Evolutionary conservation across 2,329 filamentous ascomycete species (phyloP).

Genomic region (Aspergillus melleus): DNA sequence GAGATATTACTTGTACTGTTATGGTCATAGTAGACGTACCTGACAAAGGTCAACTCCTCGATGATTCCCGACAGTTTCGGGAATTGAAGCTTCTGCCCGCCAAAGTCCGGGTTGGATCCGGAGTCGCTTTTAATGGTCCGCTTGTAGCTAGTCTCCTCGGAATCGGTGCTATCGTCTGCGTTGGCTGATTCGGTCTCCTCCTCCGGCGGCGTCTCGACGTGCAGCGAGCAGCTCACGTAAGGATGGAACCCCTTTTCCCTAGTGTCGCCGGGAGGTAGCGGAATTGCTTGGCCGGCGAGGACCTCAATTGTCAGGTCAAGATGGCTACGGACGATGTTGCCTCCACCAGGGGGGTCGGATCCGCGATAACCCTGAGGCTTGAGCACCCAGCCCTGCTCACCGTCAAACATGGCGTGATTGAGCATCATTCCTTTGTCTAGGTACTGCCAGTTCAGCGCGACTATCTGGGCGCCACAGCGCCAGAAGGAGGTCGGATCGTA

Average conservation of each 20-base stretch:
- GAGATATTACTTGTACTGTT: not conserved
- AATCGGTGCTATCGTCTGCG: slow-evolving; percentile 49
- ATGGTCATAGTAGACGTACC: slow-evolving; percentile 53
- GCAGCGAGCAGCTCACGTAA: slow-evolving; percentile 75
- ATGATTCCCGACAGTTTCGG: slow-evolving; percentile 57
- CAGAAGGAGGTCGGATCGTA: slow-evolving; percentile 82
- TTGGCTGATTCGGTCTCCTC: slow-evolving; percentile 47
- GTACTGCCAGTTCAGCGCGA: slow-evolving; percentile 91
- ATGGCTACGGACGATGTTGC: slow-evolving; percentile 50
- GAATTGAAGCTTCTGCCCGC: slow-evolving; percentile 61
- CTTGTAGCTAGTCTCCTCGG: slow-evolving; percentile 53
- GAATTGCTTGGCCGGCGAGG: slow-evolving; percentile 74
- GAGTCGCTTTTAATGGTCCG: slow-evolving; percentile 56
- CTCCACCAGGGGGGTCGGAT: slow-evolving; percentile 22
- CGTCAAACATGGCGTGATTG: slow-evolving; percentile 88
- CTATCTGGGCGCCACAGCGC: slow-evolving; percentile 85
- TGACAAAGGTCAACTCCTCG: slow-evolving; percentile 70
- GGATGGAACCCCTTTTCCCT: slow-evolving; percentile 65
- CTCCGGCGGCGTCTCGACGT: slow-evolving; percentile 66
- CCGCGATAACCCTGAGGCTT: slow-evolving; percentile 75
- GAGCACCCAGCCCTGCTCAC: slow-evolving; percentile 77
- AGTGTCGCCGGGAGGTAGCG: slow-evolving; percentile 59
- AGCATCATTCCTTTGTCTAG: slow-evolving; percentile 94
- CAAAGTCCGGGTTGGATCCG: slow-evolving; percentile 66
- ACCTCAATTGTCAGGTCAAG: slow-evolving; percentile 71